phyloP scores from a whole-genome alignment of 2,329 filamentous ascomycete species.

The Magnaporthiopsis rhizophila region DNA sequence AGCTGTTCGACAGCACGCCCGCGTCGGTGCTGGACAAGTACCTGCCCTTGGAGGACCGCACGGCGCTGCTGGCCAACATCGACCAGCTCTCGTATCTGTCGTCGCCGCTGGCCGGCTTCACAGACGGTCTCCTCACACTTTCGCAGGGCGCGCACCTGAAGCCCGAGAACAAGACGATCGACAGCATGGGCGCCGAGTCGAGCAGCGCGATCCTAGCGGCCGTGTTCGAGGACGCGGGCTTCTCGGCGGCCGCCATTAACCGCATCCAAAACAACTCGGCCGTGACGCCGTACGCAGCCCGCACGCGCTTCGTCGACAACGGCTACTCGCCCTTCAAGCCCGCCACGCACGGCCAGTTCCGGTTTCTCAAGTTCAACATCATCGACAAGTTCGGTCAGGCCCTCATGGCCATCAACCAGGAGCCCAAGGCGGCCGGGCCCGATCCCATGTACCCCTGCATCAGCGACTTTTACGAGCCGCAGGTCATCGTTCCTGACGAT shows the following conservation, averaged over 20 bases:
- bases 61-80: conserved; percentile 13
- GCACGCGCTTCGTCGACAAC: conserved; percentile 16
- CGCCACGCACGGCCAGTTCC: conserved; percentile 38
- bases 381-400: conserved; percentile 42
- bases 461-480: conserved; percentile 25
- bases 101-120: conserved; percentile 21
- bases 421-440: conserved; percentile 9
- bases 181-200: neutral
- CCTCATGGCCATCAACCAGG: conserved; percentile 24
- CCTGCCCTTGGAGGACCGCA: conserved; percentile 11
- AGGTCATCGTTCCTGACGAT: conserved; percentile 12
- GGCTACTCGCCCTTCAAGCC: conserved; percentile 31
- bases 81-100: conserved; percentile 17
- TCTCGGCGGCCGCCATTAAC: neutral
- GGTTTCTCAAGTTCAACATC: conserved; percentile 36
- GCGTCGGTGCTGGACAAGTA: conserved; percentile 13
- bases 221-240: neutral
- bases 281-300: conserved; percentile 27
- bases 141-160: conserved; percentile 26
- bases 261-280: conserved; percentile 9
- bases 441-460: conserved; percentile 24
- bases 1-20: conserved; percentile 24
- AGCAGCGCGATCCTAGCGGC: neutral
- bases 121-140: conserved; percentile 16
- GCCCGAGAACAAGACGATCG: conserved; percentile 17